phyloP scores from a whole-genome alignment of 306 rosid genomes.

The Gastrolobium villosum region DNA sequence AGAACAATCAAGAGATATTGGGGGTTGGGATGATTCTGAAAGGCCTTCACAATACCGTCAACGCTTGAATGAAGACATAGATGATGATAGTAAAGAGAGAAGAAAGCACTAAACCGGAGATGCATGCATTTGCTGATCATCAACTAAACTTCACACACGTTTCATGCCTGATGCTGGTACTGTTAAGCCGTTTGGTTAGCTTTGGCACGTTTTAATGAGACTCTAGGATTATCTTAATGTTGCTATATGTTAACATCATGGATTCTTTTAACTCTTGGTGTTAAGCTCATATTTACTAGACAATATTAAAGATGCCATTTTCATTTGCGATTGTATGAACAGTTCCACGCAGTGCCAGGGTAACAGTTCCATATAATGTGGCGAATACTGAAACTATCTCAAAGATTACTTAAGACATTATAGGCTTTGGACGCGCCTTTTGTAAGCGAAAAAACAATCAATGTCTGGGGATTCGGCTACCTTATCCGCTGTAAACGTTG shows the following conservation, averaged over 20 bases:
- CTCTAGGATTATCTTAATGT: constrained; percentile 31
- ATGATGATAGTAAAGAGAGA: constrained; percentile 40
- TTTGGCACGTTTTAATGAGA: constrained; percentile 19
- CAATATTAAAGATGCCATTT: constrained; percentile 29
- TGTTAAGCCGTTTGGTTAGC: constrained; percentile 18
- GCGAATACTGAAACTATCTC: not conserved
- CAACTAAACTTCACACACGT: constrained; percentile 8
- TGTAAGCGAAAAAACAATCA: not conserved
- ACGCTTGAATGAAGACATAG: constrained; percentile 45
- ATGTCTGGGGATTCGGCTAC: not conserved
- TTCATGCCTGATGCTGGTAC: constrained; percentile 12
- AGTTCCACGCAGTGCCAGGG: not conserved
- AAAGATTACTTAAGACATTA: not conserved
- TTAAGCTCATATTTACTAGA: constrained; percentile 24
- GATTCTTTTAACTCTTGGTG: constrained; percentile 10
- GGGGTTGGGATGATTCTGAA: constrained; percentile 55
- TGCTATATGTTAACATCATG: constrained; percentile 20
- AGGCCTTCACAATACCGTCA: constrained; percentile 40
- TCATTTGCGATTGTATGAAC: not conserved
- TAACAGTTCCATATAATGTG: not conserved
- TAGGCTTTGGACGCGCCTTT: not conserved
- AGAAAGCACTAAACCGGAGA: constrained; percentile 41
- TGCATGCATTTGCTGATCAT: constrained; percentile 2
- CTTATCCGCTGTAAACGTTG: not conserved
- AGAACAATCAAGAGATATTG: constrained; percentile 60